Evolutionary conservation across 2,329 filamentous ascomycete species (phyloP), one percentile per base, ranked within the genome.

Genomic region (Colletotrichum cuscutae): DNA sequence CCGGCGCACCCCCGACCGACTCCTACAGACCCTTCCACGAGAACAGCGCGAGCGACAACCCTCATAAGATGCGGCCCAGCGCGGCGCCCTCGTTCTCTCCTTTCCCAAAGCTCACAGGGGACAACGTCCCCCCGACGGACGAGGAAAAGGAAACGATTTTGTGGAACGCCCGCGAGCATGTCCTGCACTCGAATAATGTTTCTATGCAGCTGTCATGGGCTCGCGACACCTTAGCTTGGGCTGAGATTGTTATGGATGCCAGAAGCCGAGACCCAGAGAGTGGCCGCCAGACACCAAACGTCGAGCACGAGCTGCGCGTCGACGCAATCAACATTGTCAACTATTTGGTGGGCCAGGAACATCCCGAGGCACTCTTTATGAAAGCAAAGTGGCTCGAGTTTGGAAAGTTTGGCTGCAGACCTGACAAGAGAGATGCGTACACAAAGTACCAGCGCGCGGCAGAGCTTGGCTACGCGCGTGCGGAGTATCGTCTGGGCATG

Each of bases 401-500:
- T 87, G 97, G 97, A 77, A 97, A 98, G 80, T 98, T 98, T 80
- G 95, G 95, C 52, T 91, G 93, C 82, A 91, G 95, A 32, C 88
- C 95, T 73, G 97, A 99, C 86, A 98, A 97, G 85, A 95, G 96
- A 79, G 96, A 98, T 84, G 96, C 97, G 8, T 98, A 97, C 81
- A 85, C 91, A 74, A 94, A 93, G 78, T 99, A 98, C 84, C 91
- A 92, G 74, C 89, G 92, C 78, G 94, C 97, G n/a, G 93, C 95
- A 35, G 93, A 95, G 77, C 92, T 94, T 77, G 95, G 95, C 71
- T 97, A 95, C 83, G 91, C 93, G 26, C 89, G 97, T 77, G 95
- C 97, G 24, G 95, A 98, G 82, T 99, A 99, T 82, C 91, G 97
- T 59, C 97, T 99, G 84, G 97, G 97, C 75, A 99, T 98, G 96